These are phyloP conservation scores for Aspergillus neoniger DNA, from an alignment of 2,329 filamentous ascomycete species.

Conservation along the genomic window DNA sequence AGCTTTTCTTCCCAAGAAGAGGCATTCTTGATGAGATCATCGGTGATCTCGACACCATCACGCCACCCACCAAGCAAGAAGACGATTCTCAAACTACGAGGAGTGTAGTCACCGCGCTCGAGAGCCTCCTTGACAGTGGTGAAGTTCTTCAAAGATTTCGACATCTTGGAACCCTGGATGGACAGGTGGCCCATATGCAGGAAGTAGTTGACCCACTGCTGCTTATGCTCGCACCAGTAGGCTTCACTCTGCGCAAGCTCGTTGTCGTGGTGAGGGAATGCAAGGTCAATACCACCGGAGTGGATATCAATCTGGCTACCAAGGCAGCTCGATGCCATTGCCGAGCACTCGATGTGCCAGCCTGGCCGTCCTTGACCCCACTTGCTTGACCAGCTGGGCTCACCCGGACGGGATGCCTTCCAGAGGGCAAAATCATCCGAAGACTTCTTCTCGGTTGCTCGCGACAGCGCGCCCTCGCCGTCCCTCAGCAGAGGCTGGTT, in stretches of 20 bases:
- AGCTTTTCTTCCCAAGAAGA: slow-evolving; percentile 78
- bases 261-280: slow-evolving; percentile 91
- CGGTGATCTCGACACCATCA: slow-evolving; percentile 86
- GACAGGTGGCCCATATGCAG: slow-evolving; percentile 91
- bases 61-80: slow-evolving; percentile 89
- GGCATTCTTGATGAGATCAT: slow-evolving; percentile 73
- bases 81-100: slow-evolving; percentile 77
- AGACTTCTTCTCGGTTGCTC: slow-evolving; percentile 67
- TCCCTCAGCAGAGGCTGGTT: slow-evolving; percentile 82
- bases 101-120: slow-evolving; percentile 67
- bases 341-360: slow-evolving; percentile 97
- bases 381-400: slow-evolving; percentile 83
- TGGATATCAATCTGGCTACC: slow-evolving; percentile 88
- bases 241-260: slow-evolving; percentile 88
- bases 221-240: slow-evolving; percentile 62
- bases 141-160: slow-evolving; percentile 93
- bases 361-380: slow-evolving; percentile 89
- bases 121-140: slow-evolving; percentile 87
- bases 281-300: slow-evolving; percentile 86
- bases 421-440: slow-evolving; percentile 87
- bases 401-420: slow-evolving; percentile 89
- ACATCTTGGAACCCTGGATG: slow-evolving; percentile 93
- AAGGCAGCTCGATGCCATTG: slow-evolving; percentile 89
- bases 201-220: slow-evolving; percentile 93
- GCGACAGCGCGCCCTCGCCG: slow-evolving; percentile 71